Evolutionary conservation across 495 filamentous ascomycete species (phyloP).

Genomic region (Talaromyces adpressus): DNA sequence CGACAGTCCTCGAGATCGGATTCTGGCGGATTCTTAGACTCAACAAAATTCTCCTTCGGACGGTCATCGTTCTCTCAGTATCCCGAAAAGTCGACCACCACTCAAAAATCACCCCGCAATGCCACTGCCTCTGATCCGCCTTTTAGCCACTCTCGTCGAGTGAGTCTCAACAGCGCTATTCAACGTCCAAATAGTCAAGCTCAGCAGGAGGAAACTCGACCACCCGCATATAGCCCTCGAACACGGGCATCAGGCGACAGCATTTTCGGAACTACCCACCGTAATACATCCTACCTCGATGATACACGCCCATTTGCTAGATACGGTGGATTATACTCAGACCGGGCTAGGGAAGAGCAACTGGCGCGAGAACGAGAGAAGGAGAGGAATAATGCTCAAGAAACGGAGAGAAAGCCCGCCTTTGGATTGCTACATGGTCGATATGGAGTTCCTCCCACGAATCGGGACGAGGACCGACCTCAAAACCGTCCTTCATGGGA

Average conservation of each 20-base stretch:
- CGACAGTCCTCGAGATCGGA: constrained; percentile 35
- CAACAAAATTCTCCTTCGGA: constrained; percentile 27
- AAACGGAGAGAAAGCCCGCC: constrained; percentile 26
- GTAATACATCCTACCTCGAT: constrained; percentile 22
- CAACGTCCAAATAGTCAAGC: constrained; percentile 38
- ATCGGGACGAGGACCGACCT: constrained; percentile 28
- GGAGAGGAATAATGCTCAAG: constrained; percentile 16
- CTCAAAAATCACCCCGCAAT: constrained; percentile 30
- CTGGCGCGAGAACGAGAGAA: constrained; percentile 31
- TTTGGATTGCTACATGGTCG: constrained; percentile 12
- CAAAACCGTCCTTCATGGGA: constrained; percentile 29
- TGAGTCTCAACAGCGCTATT: constrained; percentile 34
- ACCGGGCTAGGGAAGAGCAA: constrained; percentile 40
- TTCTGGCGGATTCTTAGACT: constrained; percentile 35
- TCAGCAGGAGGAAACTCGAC: constrained; percentile 31
- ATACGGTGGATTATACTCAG: constrained; percentile 29
- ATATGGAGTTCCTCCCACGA: constrained; percentile 27
- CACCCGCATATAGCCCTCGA: constrained; percentile 33
- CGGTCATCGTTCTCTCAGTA: constrained; percentile 25
- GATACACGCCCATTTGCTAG: constrained; percentile 23
- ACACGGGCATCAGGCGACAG: constrained; percentile 25
- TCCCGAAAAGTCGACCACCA: constrained; percentile 29
- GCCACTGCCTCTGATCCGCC: constrained; percentile 29
- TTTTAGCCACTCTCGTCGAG: constrained; percentile 28
- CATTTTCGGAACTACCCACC: constrained; percentile 16